Base-by-base conservation (phyloP, 192 early-diverging fungal species). In the Coemansia sp. region DNA sequence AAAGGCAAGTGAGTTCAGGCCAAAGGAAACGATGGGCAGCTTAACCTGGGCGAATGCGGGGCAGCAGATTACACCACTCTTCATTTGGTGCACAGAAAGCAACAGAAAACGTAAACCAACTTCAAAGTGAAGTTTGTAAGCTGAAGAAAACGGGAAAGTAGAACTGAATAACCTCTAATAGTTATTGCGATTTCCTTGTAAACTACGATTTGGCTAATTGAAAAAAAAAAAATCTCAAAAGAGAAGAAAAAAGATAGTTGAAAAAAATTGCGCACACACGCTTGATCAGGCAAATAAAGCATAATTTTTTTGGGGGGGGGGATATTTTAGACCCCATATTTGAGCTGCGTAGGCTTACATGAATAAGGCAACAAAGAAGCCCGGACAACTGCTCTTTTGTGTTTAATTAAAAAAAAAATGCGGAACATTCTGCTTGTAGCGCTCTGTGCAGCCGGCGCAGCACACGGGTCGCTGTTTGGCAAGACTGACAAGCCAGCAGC, bases 1-100 rank as follows among this genome's bases (percentile, higher is more conserved):
- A 55, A 75, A 75, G 39, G 65, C 60, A 49, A 41, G 54, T 43
- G 72, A 67, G 72, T 75, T 64, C 58, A 46, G 72, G 64, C 72
- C 62, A 46, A 75, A 75, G 42, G 72, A 68, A 21, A 60, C 65
- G 39, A 54, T 51, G 30, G 69, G 58, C 57, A 71, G 62, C 60
- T 53, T 61, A 53, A 60, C 57, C 71, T 64, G 66, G 43, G 44
- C 59, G 42, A 55, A 32, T 69, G 52, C 44, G 58, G 50, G 58
- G 66, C 72, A 76, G 72, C 62, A 69, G 53, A 52, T 37, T 52
- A 55, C 56, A 38, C 66, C 62, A 37, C 72, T 69, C 57, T 64
- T 76, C 72, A 76, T 76, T 76, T 58, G 42, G 51, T 40, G 59
- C 37, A 44, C 34, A 46, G 31, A 17, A 43, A 31, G 41, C 49